A percentile compares a stretch with the other conserved stretches of the same genome.
phyloP scores from a whole-genome alignment of 202 grass and related monocot genomes.

The Zizania palustris region DNA sequence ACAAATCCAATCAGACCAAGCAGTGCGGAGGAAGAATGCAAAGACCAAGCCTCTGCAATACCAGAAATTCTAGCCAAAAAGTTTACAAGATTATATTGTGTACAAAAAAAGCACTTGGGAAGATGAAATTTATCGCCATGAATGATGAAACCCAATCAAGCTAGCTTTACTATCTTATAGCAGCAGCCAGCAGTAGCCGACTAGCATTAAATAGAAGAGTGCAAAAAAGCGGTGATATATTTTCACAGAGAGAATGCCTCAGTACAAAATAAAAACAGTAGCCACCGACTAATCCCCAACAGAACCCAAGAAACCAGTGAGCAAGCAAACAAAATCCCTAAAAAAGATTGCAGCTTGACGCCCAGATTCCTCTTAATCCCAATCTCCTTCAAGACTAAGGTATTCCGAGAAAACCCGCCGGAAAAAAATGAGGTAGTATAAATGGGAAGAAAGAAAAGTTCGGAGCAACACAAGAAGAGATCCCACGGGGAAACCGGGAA shows the following conservation, averaged over 20 bases:
- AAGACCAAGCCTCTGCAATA: background rate
- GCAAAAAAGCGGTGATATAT: background rate
- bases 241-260: background rate
- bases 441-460: too few relatives aligned
- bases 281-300: constrained; percentile 18
- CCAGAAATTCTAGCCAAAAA: constrained; percentile 1
- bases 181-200: background rate
- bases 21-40: background rate
- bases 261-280: background rate
- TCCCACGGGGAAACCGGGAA: constrained; percentile 25
- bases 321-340: constrained; percentile 9
- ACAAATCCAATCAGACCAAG: constrained; percentile 20
- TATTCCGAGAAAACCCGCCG: background rate
- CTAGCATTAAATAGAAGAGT: background rate
- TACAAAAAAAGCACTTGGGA: background rate
- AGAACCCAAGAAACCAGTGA: constrained; percentile 15
- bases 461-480: background rate
- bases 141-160: constrained; percentile 12
- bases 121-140: background rate
- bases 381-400: background rate
- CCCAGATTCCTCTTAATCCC: constrained; percentile 10
- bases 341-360: background rate
- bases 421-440: background rate
- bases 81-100: background rate
- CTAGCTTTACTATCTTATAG: constrained; percentile 4